These are phyloP conservation scores for Lentinus tigrinus DNA, from an alignment of 768 basidiomycete species.

Conservation along the genomic window DNA sequence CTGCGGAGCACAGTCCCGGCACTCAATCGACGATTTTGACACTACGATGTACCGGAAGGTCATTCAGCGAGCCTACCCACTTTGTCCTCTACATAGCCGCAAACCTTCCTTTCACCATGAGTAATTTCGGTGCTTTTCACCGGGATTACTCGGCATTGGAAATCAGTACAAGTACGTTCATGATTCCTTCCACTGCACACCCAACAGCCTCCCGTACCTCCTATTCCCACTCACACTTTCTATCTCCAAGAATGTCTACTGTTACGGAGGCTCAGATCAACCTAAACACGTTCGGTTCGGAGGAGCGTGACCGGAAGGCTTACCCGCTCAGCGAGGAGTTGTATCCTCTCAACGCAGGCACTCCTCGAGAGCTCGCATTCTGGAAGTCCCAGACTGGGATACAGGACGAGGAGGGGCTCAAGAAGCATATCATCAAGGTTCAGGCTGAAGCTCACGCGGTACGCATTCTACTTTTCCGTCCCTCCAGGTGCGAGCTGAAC, in stretches of 20 bases:
- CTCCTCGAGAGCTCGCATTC: background rate
- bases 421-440: slow-evolving; percentile 23
- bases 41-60: no score
- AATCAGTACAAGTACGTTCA: no score
- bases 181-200: no score
- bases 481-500: background rate
- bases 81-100: no score
- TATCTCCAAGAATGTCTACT: background rate
- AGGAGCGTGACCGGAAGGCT: background rate
- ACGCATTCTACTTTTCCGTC: background rate
- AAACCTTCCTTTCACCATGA: no score
- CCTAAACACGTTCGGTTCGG: background rate
- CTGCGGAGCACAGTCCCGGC: no score
- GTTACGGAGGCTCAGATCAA: background rate
- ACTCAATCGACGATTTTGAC: no score
- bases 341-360: slow-evolving; percentile 9
- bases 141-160: no score
- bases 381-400: slow-evolving; percentile 20
- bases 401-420: slow-evolving; percentile 21
- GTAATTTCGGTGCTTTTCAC: no score
- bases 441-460: slow-evolving; percentile 24
- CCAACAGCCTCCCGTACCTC: no score
- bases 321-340: slow-evolving; percentile 9
- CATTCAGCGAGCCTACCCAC: no score
- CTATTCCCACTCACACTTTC: no score